Evolutionary conservation across 495 filamentous ascomycete species (phyloP), one percentile per base, ranked within the genome.

Genomic region (Letharia lupina): DNA sequence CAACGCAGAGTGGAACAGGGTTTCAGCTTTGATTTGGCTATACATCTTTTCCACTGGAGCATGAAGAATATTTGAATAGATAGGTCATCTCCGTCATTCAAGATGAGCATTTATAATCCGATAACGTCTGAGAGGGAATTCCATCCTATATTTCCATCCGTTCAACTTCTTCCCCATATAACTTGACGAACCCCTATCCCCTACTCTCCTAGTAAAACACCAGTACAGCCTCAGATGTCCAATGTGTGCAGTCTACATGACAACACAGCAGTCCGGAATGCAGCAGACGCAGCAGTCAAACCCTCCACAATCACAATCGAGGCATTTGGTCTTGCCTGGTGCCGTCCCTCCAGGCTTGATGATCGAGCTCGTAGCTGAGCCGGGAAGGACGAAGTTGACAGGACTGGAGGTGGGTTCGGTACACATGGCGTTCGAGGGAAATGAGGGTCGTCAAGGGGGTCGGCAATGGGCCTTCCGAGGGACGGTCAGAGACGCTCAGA

Each of bases 281-380:
- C 41, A 44, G 41, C 58, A 37, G 18, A 62, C 60, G 33, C 40
- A 44, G 35, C 60, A 62, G 44, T 62, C 60, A 33, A 31, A 62
- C 0, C 1, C 20, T 1, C 60, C n/a, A 2, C 41, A 47, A 2
- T 31, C 60, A 37, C 60, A 62, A 0, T 62, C 60, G 11, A 62
- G 20, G 60, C 60, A 62, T 10, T 62, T 62, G 18, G 13, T 62
- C 2, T 45, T 33, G 0, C 60, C 60, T 0, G 60, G 60, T 11
- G 20, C 44, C n/a, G 60, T 47, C 7, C 52, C 52, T 1, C 23
- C 20, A 35, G 60, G 60, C 40, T 62, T 62, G 40, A 62, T 41
- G 10, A 62, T 62, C 5, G 37, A 60, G 0, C 20, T 7, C 10
- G 58, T 40, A 31, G 41, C 41, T 44, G 41, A 44, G 41, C 41